Base-by-base conservation (phyloP, 768 basidiomycete genomes). In the Termitomyces heimii region DNA sequence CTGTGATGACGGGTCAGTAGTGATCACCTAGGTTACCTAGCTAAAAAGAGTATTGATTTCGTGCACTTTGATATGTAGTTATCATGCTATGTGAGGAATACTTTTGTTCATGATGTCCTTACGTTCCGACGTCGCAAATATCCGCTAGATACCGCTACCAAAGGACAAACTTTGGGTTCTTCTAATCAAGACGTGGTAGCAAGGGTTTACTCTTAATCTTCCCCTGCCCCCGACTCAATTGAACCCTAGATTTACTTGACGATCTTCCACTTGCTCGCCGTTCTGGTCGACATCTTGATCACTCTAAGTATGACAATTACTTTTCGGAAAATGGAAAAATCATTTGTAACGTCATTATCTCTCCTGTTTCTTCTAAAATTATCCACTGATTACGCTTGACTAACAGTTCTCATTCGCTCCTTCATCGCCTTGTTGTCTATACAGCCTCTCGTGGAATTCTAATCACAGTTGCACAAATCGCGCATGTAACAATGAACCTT, bases 401-500 rank as follows among this genome's bases (percentile, higher is more conserved):
- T 53, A 3, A 59, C 54, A 39, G 37, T 39, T n/a, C 37, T 24
- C 59, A 49, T 16, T 56, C 56, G 3, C 22, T 63, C 1, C 57
- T 63, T 20, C 57, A 54, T 10, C 49, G 55, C 16, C 47, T 63
- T 9, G 10, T 63, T 12, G 20, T 58, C 0, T 60, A 60, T 34
- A 35, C 46, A 4, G 22, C 57, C 14, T 56, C 59, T 7, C 59
- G 59, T 18, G 62, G 62, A 13, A 54, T 60, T 22, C 29, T 60
- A 0, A 34, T 63, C 34, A 35, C 43, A 7, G 2, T 56, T 6
- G 28, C 44, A 12, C 62, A 63, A 32, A 34, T 63, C 18, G 62
- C 42, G 22, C 62, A 60, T 24, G 52, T 60, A 14, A 31, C 51
- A 4, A 60, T 58, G 55, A 60, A 52, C 44, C 31, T 63, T 8